A percentile compares a stretch with the other conserved stretches of the same genome.
Evolutionary conservation across 805 yeast genomes (phyloP).

Genomic region (Yamadazyma paraphyllophila): DNA sequence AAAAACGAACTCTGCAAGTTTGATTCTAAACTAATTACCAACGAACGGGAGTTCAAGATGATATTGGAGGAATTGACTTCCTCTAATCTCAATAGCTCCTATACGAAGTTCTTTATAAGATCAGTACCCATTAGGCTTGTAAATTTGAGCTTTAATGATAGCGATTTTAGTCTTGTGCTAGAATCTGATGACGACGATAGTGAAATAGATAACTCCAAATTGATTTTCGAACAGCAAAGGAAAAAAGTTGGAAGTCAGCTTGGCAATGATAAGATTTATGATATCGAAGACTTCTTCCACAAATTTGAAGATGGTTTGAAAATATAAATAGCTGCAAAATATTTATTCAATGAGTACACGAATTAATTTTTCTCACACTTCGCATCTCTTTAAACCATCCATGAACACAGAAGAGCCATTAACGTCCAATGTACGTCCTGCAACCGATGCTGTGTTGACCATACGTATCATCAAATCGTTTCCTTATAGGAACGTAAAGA

Average conservation of each 20-base stretch:
- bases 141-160: constrained; percentile 12
- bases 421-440: constrained; percentile 75
- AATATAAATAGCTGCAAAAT: constrained; percentile 7
- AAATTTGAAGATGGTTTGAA: constrained; percentile 16
- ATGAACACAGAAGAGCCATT: constrained; percentile 59
- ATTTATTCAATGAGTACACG: constrained; percentile 7
- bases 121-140: constrained; percentile 12
- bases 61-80: constrained; percentile 11
- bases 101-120: constrained; percentile 10
- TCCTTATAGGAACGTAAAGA: constrained; percentile 84
- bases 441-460: constrained; percentile 72
- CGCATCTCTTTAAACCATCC: not conserved
- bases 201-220: constrained; percentile 16
- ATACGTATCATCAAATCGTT: constrained; percentile 87
- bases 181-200: constrained; percentile 13
- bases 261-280: constrained; percentile 13
- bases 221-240: constrained; percentile 14
- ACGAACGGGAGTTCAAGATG: constrained; percentile 10
- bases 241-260: constrained; percentile 13
- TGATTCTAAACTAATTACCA: constrained; percentile 9
- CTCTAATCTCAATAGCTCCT: constrained; percentile 1
- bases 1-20: constrained; percentile 7
- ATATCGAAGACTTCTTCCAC: constrained; percentile 11
- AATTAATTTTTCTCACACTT: not conserved
- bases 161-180: constrained; percentile 16